A percentile compares a stretch with the other conserved stretches of the same genome.
Evolutionary conservation across 2,329 filamentous ascomycete genomes (phyloP).

Genomic region (Cercospora canescens): DNA sequence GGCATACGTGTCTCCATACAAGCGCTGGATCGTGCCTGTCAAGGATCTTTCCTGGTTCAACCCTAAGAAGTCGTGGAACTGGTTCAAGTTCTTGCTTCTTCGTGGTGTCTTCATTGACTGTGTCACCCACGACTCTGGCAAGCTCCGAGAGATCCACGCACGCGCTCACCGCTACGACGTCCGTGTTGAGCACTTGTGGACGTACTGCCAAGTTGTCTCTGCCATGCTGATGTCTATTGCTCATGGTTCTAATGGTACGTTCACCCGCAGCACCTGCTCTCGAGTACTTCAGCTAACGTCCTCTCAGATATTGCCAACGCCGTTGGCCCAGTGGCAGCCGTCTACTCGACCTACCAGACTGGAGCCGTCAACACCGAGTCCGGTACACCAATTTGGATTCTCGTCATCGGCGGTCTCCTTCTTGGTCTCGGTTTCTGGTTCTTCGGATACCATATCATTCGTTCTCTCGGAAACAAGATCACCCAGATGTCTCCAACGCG

Average conservation of each 20-base stretch:
- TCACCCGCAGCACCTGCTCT: no score
- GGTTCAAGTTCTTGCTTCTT: conserved; percentile 22
- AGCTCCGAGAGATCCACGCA: conserved; percentile 44
- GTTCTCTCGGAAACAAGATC: conserved; percentile 59
- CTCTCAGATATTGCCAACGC: conserved; percentile 57
- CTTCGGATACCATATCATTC: conserved; percentile 64
- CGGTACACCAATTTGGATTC: conserved; percentile 60
- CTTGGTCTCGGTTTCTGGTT: conserved; percentile 60
- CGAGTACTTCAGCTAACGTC: neutral
- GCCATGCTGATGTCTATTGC: conserved; percentile 71
- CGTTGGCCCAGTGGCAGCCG: conserved; percentile 62
- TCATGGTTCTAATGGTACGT: conserved; percentile 58
- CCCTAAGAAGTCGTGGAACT: conserved; percentile 20
- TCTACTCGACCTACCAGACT: conserved; percentile 59
- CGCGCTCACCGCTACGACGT: conserved; percentile 61
- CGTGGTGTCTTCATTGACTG: conserved; percentile 26
- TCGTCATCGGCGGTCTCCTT: conserved; percentile 54
- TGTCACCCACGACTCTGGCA: conserved; percentile 29
- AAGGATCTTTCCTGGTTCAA: conserved; percentile 30
- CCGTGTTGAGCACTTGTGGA: conserved; percentile 62
- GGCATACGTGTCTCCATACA: neutral
- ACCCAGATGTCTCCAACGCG: conserved; percentile 61
- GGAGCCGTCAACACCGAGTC: conserved; percentile 48
- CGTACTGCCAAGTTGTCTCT: conserved; percentile 64
- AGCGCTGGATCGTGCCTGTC: conserved; percentile 36